Conservation (phyloP, 2,329 filamentous ascomycete species). For the Triangularia verruculosa region DNA sequence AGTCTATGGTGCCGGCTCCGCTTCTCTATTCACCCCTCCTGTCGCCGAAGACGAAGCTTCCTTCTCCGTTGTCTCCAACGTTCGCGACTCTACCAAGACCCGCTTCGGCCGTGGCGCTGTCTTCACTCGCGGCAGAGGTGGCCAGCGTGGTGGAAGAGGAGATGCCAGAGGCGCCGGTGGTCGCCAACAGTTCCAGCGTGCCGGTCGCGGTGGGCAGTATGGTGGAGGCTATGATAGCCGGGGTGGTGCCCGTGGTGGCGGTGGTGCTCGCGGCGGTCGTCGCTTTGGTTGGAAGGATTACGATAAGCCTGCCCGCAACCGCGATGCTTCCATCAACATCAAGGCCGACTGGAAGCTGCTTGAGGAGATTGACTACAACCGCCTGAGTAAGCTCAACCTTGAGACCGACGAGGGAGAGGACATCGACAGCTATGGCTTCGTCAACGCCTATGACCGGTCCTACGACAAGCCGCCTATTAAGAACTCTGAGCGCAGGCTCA, state of each 20-base stretch:
- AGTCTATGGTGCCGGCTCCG: slow-evolving; percentile 88
- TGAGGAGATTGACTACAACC: slow-evolving; percentile 98
- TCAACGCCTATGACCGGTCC: slow-evolving; percentile 95
- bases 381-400: slow-evolving; percentile 90
- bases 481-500: slow-evolving; percentile 81
- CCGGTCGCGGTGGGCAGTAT: slow-evolving; percentile 58
- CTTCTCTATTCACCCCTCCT: slow-evolving; percentile 84
- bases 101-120: slow-evolving; percentile 87
- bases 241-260: slow-evolving; percentile 61
- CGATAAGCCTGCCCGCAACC: slow-evolving; percentile 95
- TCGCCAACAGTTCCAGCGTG: slow-evolving; percentile 64
- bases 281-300: slow-evolving; percentile 98
- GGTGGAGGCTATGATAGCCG: slow-evolving; percentile 65
- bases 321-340: slow-evolving; percentile 93
- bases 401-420: slow-evolving; percentile 95
- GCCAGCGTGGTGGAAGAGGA: slow-evolving; percentile 69
- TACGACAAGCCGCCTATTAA: slow-evolving; percentile 94
- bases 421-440: slow-evolving; percentile 90
- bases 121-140: slow-evolving; percentile 82
- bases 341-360: slow-evolving; percentile 93
- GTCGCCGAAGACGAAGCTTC: slow-evolving; percentile 92
- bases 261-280: slow-evolving; percentile 72
- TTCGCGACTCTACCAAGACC: slow-evolving; percentile 78
- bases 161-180: slow-evolving; percentile 54
- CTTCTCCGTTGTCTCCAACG: slow-evolving; percentile 97